Evolutionary conservation across 768 basidiomycete species (phyloP), one percentile per base, ranked within the genome.

Genomic region (Lepiota brunneoincarnata): DNA sequence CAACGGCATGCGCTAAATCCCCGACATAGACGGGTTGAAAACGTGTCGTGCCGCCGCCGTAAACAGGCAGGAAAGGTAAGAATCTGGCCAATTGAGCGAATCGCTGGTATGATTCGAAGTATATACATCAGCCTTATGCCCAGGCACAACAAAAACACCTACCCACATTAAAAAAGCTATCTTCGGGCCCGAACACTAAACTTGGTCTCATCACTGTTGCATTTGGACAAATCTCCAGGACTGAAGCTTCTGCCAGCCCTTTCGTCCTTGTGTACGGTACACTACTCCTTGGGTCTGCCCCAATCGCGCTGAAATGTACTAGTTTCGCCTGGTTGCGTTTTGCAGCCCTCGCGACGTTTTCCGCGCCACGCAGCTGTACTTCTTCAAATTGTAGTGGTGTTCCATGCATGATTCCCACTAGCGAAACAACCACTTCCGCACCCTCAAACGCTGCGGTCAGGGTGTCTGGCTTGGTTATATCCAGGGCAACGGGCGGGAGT

Each of bases 21-120:
- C 79, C 84, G 1, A 82, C 87, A 61, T 82, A 89, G 10, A 89
- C 82, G 11, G 89, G 87, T 59, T 90, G 88, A 62, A 90, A 90
- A 21, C 69, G 74, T 5, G 85, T 71, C 9, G 58, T 67, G 1
- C 89, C 89, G n/a, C 84, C 84, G 7, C 80, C 84, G 61, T 89
- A 90, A 4, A 91, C 85, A n/a, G 88, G 89, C 23, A 90, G 66
- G 63, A 88, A 83, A 2, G 88, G 88, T 31, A 90, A 67, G 56
- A 79, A 72, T 46, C 72, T 73, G 0, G 85, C 79, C 24, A 91
- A 66, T 23, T 69, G 74, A 26, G 83, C 81, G 61, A 91, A 88
- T 39, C 83, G 74, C 87, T 89, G 58, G 12, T 28, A 21, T 17
- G 49, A 7, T 11, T 41, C 18, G 54, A 3, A 39, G 45, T 23